These are phyloP conservation scores for Fraxinus sp. DNA, from an alignment of 305 asterid genomes.

Conservation along the genomic window DNA sequence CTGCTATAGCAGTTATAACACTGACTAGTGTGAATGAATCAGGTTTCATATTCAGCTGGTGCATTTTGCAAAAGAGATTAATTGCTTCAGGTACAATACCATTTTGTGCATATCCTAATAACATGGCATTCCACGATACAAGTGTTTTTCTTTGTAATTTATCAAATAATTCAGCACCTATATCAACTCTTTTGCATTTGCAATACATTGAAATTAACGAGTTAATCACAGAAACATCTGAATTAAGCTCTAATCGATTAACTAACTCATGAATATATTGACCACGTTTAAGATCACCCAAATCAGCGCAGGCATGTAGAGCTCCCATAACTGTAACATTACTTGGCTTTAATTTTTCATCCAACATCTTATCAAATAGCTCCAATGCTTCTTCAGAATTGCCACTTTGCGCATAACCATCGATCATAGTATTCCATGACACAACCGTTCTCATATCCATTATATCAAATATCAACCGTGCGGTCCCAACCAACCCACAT, in stretches of 20 bases:
- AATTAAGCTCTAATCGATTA: conserved; percentile 43
- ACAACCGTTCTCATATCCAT: conserved; percentile 65
- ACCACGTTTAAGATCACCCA: conserved; percentile 60
- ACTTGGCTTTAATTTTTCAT: conserved; percentile 61
- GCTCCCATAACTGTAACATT: conserved; percentile 84
- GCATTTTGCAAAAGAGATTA: conserved; percentile 65
- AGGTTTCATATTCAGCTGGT: conserved; percentile 42
- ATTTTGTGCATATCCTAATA: conserved; percentile 82
- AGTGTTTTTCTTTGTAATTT: conserved; percentile 55
- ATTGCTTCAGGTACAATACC: conserved; percentile 60
- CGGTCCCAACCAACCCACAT: conserved; percentile 52
- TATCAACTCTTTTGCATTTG: conserved; percentile 72
- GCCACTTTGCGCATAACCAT: conserved; percentile 79
- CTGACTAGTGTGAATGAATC: conserved; percentile 92
- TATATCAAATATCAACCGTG: conserved; percentile 55
- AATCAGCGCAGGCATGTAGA: conserved; percentile 68
- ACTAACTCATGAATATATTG: conserved; percentile 53
- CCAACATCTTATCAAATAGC: conserved; percentile 63
- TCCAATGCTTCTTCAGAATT: conserved; percentile 63
- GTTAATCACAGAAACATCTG: conserved; percentile 63
- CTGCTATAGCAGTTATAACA: conserved; percentile 81
- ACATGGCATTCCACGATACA: conserved; percentile 90
- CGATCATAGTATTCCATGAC: conserved; percentile 85
- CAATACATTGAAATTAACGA: conserved; percentile 90
- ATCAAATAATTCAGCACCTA: conserved; percentile 56